Base-by-base conservation (phyloP, 1,139 yeast genomes). In the Blastobotrys proliferans region DNA sequence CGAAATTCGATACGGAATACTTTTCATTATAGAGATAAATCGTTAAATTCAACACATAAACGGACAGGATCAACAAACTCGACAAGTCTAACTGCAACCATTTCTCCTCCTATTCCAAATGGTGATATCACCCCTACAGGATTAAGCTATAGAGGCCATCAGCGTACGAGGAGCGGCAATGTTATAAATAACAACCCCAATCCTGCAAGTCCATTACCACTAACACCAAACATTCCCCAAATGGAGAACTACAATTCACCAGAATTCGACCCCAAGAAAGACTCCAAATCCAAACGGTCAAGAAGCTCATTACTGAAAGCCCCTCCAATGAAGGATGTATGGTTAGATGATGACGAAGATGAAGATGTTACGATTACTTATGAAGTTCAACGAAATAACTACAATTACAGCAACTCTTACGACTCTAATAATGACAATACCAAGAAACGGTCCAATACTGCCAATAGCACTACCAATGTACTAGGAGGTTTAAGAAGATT, bases 251-350 rank as follows among this genome's bases (percentile, higher is more conserved):
- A n/a, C n/a, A n/a, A n/a, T n/a, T n/a, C n/a, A n/a, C n/a, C n/a
- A n/a, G n/a, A n/a, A n/a, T n/a, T n/a, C n/a, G n/a, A n/a, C n/a
- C n/a, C n/a, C n/a, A n/a, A n/a, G n/a, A n/a, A n/a, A n/a, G n/a
- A n/a, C n/a, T 24, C 26, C 26, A 11, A 11, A 24, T 24, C 11
- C 26, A 11, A 25, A 20, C 21, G 16, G n/a, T 16, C 14, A 8
- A 14, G 39, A 11, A 35, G 36, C 33, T 40, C 44, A 22, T 35
- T 50, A 10, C 35, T 47, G 10, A 47, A 40, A 13, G 44, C 46
- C 6, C 60, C 60, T 5, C 58, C 57, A 8, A 55, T 55, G 60
- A 35, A 41, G 6, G 50, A 49, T 31, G 58, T 55, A 11, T 55
- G 60, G 60, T 51, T 55, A n/a, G 60, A 55, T 40, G 55, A 52